Conservation (phyloP, 345 rosid genomes). For the Eucalyptus cloeziana region DNA sequence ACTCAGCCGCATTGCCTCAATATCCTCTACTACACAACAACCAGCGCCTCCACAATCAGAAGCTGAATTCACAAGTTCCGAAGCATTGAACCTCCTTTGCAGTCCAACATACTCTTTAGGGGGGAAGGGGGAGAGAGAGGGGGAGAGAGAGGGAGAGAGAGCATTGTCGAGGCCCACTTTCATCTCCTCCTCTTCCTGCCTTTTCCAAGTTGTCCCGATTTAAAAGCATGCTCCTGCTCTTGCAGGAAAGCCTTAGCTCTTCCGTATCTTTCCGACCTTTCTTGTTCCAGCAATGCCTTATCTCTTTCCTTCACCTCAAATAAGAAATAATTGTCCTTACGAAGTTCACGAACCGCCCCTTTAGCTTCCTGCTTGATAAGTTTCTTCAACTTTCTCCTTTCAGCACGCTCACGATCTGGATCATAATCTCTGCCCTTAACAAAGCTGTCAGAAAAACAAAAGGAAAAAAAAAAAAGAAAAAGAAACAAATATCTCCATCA, state of each 20-base stretch:
- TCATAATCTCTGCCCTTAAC: conserved; percentile 81
- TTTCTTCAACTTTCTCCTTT: conserved; percentile 43
- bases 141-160: neutral
- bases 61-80: neutral
- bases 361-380: conserved; percentile 40
- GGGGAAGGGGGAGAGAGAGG: no score
- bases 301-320: conserved; percentile 44
- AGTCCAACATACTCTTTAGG: neutral
- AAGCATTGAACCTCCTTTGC: neutral
- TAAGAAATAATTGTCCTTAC: conserved; percentile 56
- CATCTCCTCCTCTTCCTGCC: conserved; percentile 10
- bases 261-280: conserved; percentile 58
- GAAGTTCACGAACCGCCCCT: conserved; percentile 63
- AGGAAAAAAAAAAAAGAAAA: no score
- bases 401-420: conserved; percentile 60
- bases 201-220: conserved; percentile 74
- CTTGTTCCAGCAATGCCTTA: conserved; percentile 32
- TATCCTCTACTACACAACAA: neutral
- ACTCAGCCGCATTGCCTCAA: neutral
- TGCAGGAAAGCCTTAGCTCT: conserved; percentile 67
- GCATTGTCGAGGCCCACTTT: neutral
- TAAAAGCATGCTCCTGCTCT: conserved; percentile 76
- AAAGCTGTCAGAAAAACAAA: conserved; percentile 35
- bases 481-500: neutral
- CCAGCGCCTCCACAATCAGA: neutral